These are phyloP conservation scores for Neurospora sp. DNA, from an alignment of 495 filamentous ascomycete genomes.

Conservation along the genomic window DNA sequence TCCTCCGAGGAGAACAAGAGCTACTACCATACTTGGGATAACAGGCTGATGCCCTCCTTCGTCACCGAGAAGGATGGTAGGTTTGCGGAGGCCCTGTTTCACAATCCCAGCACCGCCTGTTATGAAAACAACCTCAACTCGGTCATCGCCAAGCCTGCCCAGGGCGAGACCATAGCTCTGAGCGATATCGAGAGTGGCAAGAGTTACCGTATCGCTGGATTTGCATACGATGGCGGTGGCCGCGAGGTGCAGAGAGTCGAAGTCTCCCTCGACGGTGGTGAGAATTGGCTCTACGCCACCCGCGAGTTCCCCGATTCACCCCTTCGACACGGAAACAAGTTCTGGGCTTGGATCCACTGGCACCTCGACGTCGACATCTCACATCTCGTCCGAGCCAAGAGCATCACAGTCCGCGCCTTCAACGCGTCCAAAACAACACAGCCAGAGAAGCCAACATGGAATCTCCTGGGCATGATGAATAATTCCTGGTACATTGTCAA, in stretches of 20 bases:
- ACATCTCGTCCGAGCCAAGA: not conserved
- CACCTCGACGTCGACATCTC: slow-evolving; percentile 5
- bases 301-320: slow-evolving; percentile 2
- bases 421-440: slow-evolving; percentile 5
- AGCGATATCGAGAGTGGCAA: not conserved
- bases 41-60: slow-evolving; percentile 3
- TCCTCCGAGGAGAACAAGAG: slow-evolving; percentile 3
- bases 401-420: slow-evolving; percentile 1
- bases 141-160: slow-evolving; percentile 1
- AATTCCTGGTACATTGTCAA: slow-evolving; percentile 9
- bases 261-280: slow-evolving; percentile 3
- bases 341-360: slow-evolving; percentile 11
- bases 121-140: slow-evolving; percentile 7
- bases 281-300: slow-evolving; percentile 1
- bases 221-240: slow-evolving; percentile 5
- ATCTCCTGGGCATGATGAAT: slow-evolving; percentile 10
- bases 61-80: slow-evolving; percentile 4
- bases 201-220: slow-evolving; percentile 2
- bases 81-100: slow-evolving; percentile 3
- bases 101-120: slow-evolving; percentile 1
- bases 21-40: slow-evolving; percentile 11
- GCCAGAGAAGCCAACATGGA: slow-evolving; percentile 3
- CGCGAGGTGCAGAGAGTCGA: slow-evolving; percentile 9
- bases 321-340: slow-evolving; percentile 6
- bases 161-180: slow-evolving; percentile 1